Conservation (phyloP, 2,329 filamentous ascomycete genomes). For the Teratosphaeria epicoccoides region DNA sequence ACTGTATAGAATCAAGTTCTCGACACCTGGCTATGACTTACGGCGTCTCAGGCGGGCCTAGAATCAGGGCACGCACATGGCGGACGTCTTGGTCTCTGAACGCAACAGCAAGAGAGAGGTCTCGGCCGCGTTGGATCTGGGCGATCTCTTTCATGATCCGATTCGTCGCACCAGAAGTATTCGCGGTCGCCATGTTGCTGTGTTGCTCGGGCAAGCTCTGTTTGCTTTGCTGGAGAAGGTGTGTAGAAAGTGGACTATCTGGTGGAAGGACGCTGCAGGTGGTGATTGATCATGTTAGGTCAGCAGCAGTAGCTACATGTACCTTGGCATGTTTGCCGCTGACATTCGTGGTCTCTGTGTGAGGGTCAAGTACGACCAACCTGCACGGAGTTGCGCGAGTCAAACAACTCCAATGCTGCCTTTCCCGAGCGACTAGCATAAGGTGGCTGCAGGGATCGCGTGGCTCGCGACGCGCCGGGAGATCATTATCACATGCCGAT, state of each 20-base stretch:
- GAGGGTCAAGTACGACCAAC: not conserved
- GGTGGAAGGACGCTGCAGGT: not conserved
- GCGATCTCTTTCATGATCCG: constrained; percentile 58
- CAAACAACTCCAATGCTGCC: not conserved
- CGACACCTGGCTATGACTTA: constrained; percentile 1
- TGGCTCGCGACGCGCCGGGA: not conserved
- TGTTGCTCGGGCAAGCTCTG: not conserved
- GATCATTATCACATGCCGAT: not conserved
- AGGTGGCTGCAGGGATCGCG: not conserved
- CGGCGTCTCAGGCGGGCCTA: constrained; percentile 86
- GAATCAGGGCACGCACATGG: constrained; percentile 74
- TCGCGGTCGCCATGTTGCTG: constrained; percentile 12
- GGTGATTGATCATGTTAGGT: not conserved
- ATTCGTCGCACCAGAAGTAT: constrained; percentile 15
- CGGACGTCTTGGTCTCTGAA: constrained; percentile 83
- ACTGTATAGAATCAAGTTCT: not conserved
- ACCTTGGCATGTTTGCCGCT: not conserved
- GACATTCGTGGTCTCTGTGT: not conserved
- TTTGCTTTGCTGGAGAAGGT: not conserved
- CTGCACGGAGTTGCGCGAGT: no score
- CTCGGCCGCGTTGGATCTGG: constrained; percentile 71
- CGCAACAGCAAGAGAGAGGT: constrained; percentile 79
- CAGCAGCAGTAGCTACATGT: not conserved
- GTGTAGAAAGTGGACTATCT: constrained; percentile 5
- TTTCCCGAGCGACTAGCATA: no score